Conservation (phyloP, 2,329 filamentous ascomycete species). For the Coniochaeta pulveracea region DNA sequence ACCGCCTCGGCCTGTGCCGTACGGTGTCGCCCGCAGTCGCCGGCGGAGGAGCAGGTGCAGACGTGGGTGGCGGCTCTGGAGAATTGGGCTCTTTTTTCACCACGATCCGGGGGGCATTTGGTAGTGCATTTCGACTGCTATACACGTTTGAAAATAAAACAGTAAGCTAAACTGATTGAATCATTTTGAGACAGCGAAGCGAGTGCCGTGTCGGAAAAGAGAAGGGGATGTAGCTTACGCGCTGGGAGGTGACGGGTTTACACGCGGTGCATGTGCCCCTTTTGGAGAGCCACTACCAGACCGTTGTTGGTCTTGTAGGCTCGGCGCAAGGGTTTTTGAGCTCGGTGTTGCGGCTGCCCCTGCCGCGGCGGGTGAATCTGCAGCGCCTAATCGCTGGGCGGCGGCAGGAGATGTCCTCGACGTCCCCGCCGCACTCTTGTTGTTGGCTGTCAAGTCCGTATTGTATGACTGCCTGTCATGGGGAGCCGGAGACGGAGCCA, state of each 20-base stretch:
- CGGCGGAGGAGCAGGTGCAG: too few relatives aligned
- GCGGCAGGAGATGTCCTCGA: too few relatives aligned
- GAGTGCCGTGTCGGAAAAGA: slow-evolving; percentile 1
- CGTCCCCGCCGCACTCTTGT: slow-evolving; percentile 17
- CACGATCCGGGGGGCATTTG: slow-evolving; percentile 66
- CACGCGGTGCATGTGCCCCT: slow-evolving; percentile 20
- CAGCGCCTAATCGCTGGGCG: too few relatives aligned
- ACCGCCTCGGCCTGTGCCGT: slow-evolving; percentile 63
- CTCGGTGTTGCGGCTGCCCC: slow-evolving; percentile 25
- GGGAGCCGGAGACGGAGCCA: slow-evolving; percentile 57
- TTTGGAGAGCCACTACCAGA: slow-evolving; percentile 45
- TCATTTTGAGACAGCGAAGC: slow-evolving; percentile 4
- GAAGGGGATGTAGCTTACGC: slow-evolving; percentile 36
- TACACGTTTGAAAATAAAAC: slow-evolving; percentile 12
- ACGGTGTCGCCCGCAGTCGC: too few relatives aligned
- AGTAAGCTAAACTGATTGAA: slow-evolving; percentile 10
- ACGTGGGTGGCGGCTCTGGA: slow-evolving; percentile 57
- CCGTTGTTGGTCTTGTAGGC: slow-evolving; percentile 14
- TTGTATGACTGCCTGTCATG: slow-evolving; percentile 50
- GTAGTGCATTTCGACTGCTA: slow-evolving; percentile 42
- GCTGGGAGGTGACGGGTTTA: slow-evolving; percentile 47
- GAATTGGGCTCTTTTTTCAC: slow-evolving; percentile 96
- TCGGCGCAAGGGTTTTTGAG: slow-evolving; percentile 29
- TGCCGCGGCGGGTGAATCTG: slow-evolving; percentile 32
- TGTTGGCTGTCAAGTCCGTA: slow-evolving; percentile 31